A percentile compares a stretch with the other conserved stretches of the same genome.
phyloP scores from a whole-genome alignment of 2,329 filamentous ascomycete species.

The Emergomyces africanus region DNA sequence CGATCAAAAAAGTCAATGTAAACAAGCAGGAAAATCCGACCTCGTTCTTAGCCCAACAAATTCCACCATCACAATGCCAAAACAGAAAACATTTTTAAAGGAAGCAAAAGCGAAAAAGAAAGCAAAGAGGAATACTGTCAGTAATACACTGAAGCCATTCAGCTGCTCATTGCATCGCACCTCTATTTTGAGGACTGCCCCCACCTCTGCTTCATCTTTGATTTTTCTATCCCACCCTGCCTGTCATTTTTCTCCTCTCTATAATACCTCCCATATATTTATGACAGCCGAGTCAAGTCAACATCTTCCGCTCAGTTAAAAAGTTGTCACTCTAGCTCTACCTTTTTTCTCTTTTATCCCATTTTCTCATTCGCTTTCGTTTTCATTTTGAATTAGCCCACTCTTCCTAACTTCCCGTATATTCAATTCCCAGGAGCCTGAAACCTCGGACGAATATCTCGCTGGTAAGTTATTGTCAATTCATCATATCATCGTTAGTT shows the following conservation, averaged over 20 bases:
- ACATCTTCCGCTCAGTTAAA: no score
- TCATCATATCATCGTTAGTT: no score
- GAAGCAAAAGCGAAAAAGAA: constrained; percentile 34
- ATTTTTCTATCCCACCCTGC: no score
- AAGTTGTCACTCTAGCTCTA: no score
- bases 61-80: constrained; percentile 21
- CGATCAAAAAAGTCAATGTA: background rate
- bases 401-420: constrained; percentile 1
- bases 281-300: no score
- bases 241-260: no score
- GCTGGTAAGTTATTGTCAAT: constrained; percentile 32
- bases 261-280: no score
- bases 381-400: background rate
- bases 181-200: background rate
- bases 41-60: background rate
- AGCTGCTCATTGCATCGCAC: no score
- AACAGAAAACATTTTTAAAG: constrained; percentile 28
- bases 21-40: background rate
- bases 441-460: constrained; percentile 55
- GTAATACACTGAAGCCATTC: background rate
- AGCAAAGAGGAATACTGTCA: constrained; percentile 26
- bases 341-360: background rate
- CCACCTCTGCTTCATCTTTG: background rate
- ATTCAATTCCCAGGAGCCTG: constrained; percentile 26
- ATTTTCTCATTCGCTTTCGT: background rate